Evolutionary conservation across 2,329 filamentous ascomycete species (phyloP).

Genomic region (Hypoxylon sp.): DNA sequence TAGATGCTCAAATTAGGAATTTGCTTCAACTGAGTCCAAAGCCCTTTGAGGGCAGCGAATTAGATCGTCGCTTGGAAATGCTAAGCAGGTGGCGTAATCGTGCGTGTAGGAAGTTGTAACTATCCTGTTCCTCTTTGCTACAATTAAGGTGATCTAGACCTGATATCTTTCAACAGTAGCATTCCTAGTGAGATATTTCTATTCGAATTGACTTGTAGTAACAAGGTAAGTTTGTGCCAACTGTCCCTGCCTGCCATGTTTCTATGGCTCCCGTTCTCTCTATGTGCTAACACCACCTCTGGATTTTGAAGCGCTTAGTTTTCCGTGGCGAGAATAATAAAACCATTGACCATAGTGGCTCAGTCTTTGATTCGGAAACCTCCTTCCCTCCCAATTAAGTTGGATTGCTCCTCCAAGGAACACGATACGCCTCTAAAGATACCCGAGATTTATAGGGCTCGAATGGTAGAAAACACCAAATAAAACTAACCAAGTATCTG

Average conservation of each 20-base stretch:
- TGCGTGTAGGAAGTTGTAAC: slow-evolving; percentile 1
- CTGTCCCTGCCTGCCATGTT: neutral
- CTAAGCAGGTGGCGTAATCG: slow-evolving; percentile 10
- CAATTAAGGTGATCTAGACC: neutral
- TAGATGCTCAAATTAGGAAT: neutral
- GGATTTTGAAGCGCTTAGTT: neutral
- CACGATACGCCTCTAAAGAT: too few relatives aligned
- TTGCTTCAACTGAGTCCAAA: neutral
- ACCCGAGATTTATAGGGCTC: too few relatives aligned
- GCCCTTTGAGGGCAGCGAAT: neutral
- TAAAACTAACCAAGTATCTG: too few relatives aligned
- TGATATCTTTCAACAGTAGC: neutral
- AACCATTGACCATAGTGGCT: neutral
- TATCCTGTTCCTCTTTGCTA: slow-evolving; percentile 9
- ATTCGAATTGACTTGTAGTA: neutral
- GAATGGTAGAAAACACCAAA: too few relatives aligned
- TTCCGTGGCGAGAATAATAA: neutral
- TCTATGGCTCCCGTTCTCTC: neutral
- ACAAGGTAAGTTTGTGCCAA: neutral
- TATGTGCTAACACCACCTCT: neutral
- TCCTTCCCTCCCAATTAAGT: neutral
- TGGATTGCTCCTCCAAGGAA: neutral
- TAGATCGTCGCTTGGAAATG: neutral
- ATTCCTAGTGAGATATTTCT: neutral
- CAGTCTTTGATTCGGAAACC: neutral